These are phyloP conservation scores for Geotrichum macrosporum DNA, from an alignment of 1,139 yeast species.

Conservation along the genomic window DNA sequence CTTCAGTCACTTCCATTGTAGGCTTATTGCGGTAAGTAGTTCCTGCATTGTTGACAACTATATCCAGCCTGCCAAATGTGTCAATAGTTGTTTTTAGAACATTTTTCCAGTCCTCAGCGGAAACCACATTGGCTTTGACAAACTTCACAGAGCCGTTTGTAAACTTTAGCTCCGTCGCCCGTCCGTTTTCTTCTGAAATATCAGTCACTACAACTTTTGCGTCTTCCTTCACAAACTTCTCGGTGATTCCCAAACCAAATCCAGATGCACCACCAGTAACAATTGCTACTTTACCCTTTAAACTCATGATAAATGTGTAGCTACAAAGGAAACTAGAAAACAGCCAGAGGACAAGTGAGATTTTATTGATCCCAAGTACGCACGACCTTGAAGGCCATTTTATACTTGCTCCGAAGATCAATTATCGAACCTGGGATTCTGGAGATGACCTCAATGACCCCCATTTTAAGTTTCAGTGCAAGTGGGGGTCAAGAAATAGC, in stretches of 20 bases:
- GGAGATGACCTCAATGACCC: too few relatives aligned
- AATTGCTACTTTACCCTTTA: conserved; percentile 30
- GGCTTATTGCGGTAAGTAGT: conserved; percentile 29
- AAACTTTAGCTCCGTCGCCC: conserved; percentile 8
- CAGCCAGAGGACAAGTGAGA: too few relatives aligned
- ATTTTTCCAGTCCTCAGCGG: conserved; percentile 25
- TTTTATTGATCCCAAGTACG: too few relatives aligned
- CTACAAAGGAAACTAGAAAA: too few relatives aligned
- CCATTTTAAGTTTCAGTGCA: too few relatives aligned
- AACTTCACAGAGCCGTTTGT: conserved; percentile 12
- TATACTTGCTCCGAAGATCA: too few relatives aligned
- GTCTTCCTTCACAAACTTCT: conserved; percentile 31
- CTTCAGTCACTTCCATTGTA: conserved; percentile 26
- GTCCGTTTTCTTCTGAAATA: conserved; percentile 25
- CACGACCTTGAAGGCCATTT: too few relatives aligned
- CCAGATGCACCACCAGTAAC: conserved; percentile 37
- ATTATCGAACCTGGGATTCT: too few relatives aligned
- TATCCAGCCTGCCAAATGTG: conserved; percentile 31
- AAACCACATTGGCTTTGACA: conserved; percentile 27
- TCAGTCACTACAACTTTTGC: conserved; percentile 26
- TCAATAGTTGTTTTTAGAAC: conserved; percentile 29
- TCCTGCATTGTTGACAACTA: conserved; percentile 37
- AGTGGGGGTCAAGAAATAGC: too few relatives aligned
- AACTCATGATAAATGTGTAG: too few relatives aligned
- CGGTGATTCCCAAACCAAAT: conserved; percentile 32